Conservation (phyloP, 495 filamentous ascomycete species). For the Neurospora sp. region DNA sequence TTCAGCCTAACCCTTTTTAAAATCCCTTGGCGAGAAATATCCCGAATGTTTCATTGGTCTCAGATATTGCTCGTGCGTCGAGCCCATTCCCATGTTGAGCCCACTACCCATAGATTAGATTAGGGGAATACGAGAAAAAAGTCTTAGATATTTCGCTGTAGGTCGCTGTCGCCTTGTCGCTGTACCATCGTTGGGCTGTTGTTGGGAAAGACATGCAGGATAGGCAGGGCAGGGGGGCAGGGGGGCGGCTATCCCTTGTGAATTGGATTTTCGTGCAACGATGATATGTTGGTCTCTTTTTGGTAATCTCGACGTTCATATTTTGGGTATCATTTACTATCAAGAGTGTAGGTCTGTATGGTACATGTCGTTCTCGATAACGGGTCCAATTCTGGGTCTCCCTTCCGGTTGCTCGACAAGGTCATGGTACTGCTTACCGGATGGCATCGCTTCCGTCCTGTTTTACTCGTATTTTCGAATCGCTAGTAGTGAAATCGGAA, state of each 20-base stretch:
- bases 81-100: background rate
- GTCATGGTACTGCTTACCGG: background rate
- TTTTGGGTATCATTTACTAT: no score
- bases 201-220: background rate
- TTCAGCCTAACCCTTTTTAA: background rate
- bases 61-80: background rate
- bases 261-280: background rate
- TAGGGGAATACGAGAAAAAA: background rate
- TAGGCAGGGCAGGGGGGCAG: background rate
- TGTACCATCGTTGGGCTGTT: background rate
- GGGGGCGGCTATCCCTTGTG: background rate
- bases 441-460: background rate
- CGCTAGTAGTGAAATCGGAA: background rate
- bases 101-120: background rate
- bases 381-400: background rate
- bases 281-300: background rate
- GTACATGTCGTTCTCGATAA: no score
- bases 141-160: background rate
- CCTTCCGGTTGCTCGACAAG: background rate
- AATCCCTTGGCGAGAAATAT: background rate
- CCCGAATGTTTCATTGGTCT: background rate
- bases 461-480: background rate
- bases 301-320: no score
- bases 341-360: no score
- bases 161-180: background rate